Conservation (phyloP, 352 stramenopile genomes). For the Phytopythium aichiense region DNA sequence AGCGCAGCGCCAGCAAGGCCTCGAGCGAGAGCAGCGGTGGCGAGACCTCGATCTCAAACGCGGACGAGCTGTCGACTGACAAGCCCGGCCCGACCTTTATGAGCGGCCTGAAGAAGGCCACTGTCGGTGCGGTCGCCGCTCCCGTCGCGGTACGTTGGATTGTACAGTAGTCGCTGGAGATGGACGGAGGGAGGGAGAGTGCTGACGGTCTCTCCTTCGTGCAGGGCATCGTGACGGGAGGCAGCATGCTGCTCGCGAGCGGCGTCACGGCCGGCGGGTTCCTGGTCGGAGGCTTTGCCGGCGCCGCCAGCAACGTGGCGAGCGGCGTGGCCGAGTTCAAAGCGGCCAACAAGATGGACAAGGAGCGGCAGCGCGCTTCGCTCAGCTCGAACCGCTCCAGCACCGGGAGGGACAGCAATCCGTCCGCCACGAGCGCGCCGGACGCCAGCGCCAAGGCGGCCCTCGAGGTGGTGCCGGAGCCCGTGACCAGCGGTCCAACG, state of each 20-base stretch:
- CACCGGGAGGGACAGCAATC: neutral
- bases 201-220: neutral
- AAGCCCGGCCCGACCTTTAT: conserved; percentile 79
- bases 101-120: conserved; percentile 83
- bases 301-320: conserved; percentile 75
- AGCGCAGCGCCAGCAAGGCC: conserved; percentile 49
- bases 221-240: conserved; percentile 72
- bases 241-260: conserved; percentile 69
- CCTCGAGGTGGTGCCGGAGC: neutral
- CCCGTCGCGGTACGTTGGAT: conserved; percentile 61
- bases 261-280: conserved; percentile 74
- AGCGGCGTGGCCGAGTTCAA: conserved; percentile 81
- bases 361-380: conserved; percentile 41
- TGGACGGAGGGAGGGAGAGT: neutral
- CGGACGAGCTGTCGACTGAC: conserved; percentile 42
- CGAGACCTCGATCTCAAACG: conserved; percentile 15
- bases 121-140: conserved; percentile 71
- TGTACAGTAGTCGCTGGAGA: neutral
- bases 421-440: neutral
- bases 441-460: neutral
- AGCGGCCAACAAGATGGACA: conserved; percentile 69
- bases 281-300: conserved; percentile 77
- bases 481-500: neutral
- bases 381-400: conserved; percentile 6
- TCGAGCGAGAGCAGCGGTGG: conserved; percentile 29